Conservation (phyloP, 176 grass and related monocot species). For the Avena insularis region DNA sequence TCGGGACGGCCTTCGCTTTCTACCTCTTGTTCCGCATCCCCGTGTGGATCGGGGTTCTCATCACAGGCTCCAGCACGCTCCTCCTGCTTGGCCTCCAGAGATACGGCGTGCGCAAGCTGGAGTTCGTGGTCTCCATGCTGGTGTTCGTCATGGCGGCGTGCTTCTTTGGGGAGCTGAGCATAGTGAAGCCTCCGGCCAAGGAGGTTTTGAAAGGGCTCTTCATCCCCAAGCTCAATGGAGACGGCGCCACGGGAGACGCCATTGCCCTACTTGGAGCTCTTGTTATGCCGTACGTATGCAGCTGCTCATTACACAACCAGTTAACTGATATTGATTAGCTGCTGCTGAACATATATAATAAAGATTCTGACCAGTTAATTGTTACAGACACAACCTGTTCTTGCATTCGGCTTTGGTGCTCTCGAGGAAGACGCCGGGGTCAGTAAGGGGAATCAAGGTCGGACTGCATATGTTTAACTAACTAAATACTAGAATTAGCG, state of each 20-base stretch:
- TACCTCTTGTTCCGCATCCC: constrained; percentile 90
- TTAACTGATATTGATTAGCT: no score
- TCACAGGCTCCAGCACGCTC: constrained; percentile 85
- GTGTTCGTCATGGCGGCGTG: constrained; percentile 71
- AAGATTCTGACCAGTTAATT: background rate
- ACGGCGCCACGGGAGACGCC: constrained; percentile 67
- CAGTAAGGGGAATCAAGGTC: constrained; percentile 85
- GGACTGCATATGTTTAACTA: background rate
- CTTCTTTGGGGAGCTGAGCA: constrained; percentile 78
- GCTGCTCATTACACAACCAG: background rate
- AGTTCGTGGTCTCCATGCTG: background rate
- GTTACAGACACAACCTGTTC: constrained; percentile 85
- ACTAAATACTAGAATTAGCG: background rate
- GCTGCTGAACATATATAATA: background rate
- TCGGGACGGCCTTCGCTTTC: constrained; percentile 85
- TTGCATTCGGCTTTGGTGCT: constrained; percentile 91
- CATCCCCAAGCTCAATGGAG: constrained; percentile 48
- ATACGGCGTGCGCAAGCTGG: constrained; percentile 75
- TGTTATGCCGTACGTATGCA: constrained; percentile 94
- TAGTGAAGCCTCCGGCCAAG: constrained; percentile 73
- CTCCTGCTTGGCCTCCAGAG: constrained; percentile 78
- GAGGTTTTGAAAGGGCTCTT: constrained; percentile 63
- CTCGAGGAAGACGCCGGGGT: constrained; percentile 78
- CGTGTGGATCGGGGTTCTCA: constrained; percentile 86
- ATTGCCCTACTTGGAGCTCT: constrained; percentile 89